Evolutionary conservation across 495 filamentous ascomycete species (phyloP), one percentile per base, ranked within the genome.

Genomic region (Hypoxylon cercidicola): DNA sequence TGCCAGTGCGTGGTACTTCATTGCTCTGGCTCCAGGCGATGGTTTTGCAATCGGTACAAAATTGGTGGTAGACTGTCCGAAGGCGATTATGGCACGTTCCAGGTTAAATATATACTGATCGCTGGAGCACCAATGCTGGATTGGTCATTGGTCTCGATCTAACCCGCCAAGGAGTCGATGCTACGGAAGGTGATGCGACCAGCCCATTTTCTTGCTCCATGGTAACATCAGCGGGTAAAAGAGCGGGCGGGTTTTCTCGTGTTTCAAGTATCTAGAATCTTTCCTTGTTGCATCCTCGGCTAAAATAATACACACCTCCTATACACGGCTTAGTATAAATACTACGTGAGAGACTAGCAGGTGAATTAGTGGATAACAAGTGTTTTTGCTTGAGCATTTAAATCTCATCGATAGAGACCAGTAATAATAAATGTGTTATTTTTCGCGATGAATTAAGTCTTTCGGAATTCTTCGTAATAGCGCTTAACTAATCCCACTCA

Each of bases 191-290:
- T 46, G 43, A 43, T 21, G 8, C 15, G 25, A 21, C 15, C 19
- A 48, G 37, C 41, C 10, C 54, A 43, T 39, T 52, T 52, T 40
- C 43, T 46, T 54, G 62, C 19, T 49, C 15, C 23, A 34, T 43
- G 35, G 62, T 65, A 44, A 15, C 30, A 60, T 60, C 23, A 16
- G 32, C 54, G 62, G 62, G 8, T 60, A 55, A 65, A 60, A 48
- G 23, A 43, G 11, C 37, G 15, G 34, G 28, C 39, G 15, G n/a
- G 23, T 15, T 21, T 11, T 25, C 25, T 28, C 23, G 37, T 30
- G 39, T 44, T 25, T 44, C 21, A 15, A 60, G 11, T 44, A 34
- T 25, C 9, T 20, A 35, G 34, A 30, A 16, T 41, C 4, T 39
- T 52, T 23, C 44, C 40, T 40, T 16, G 20, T 53, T 41, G n/a